Percentiles rank a stretch among this genome's conserved stretches.
These are phyloP conservation scores for Inga laurina DNA, from an alignment of 306 rosid genomes.

Conservation along the genomic window DNA sequence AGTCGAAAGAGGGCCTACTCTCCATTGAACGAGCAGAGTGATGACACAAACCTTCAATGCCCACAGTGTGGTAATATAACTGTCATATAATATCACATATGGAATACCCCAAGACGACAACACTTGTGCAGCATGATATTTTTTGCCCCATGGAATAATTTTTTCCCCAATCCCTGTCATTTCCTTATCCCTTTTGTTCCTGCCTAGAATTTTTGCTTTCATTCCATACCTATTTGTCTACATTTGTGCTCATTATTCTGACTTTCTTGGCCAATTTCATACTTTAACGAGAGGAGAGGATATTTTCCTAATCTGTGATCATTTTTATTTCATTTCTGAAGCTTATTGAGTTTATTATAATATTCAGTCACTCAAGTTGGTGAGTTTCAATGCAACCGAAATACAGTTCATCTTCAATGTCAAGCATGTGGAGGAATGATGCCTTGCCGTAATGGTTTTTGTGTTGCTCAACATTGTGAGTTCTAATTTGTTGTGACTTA, in stretches of 20 bases:
- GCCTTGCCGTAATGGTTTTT: conserved; percentile 65
- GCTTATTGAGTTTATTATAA: conserved; percentile 26
- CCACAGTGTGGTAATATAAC: conserved; percentile 80
- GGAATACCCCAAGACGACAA: background rate
- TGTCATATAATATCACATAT: conserved; percentile 14
- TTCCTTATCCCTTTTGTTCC: background rate
- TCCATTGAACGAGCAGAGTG: conserved; percentile 44
- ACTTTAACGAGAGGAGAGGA: background rate
- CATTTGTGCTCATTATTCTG: conserved; percentile 5
- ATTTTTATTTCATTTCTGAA: background rate
- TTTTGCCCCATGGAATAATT: background rate
- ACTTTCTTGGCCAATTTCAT: conserved; percentile 3
- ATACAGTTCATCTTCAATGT: conserved; percentile 81
- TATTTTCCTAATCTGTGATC: background rate
- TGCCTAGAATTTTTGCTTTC: conserved; percentile 11
- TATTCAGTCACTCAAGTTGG: conserved; percentile 60
- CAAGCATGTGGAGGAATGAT: conserved; percentile 96
- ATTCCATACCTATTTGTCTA: background rate
- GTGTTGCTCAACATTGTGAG: conserved; percentile 73
- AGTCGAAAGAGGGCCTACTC: conserved; percentile 56
- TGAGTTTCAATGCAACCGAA: conserved; percentile 62
- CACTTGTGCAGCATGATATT: background rate
- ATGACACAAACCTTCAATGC: conserved; percentile 53
- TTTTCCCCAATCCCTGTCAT: background rate
- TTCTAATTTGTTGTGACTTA: conserved; percentile 41